A percentile compares a stretch with the other conserved stretches of the same genome.
Conservation (phyloP, 495 filamentous ascomycete genomes). For the Copromyces sp. region DNA sequence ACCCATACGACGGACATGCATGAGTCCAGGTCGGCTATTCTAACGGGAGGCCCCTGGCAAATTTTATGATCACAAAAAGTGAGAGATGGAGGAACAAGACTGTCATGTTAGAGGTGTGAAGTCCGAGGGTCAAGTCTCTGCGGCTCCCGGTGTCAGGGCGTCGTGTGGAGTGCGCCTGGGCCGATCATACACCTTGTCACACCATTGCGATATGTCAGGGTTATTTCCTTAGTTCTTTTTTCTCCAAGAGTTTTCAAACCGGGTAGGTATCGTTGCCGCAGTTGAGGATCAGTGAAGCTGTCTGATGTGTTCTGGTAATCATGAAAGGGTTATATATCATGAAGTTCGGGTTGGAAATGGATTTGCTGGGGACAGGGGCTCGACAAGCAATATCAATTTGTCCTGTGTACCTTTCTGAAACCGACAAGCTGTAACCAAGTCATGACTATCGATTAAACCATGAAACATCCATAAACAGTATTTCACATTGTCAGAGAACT, state of each 20-base stretch:
- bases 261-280: neutral
- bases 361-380: neutral
- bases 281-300: neutral
- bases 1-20: constrained; percentile 9
- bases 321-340: neutral
- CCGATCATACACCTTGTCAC: neutral
- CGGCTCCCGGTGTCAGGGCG: neutral
- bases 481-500: neutral
- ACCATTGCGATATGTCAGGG: neutral
- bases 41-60: neutral
- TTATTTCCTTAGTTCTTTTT: neutral
- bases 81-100: neutral
- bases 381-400: neutral
- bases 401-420: neutral
- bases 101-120: neutral
- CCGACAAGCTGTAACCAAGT: neutral
- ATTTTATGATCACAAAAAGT: neutral
- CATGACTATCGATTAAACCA: neutral
- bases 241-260: neutral
- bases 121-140: neutral
- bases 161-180: neutral
- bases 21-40: neutral
- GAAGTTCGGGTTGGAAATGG: neutral
- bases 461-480: neutral
- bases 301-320: neutral